Evolutionary conservation across 2,329 filamentous ascomycete genomes (phyloP), one percentile per base, ranked within the genome.

Genomic region (Penicillium sp.): DNA sequence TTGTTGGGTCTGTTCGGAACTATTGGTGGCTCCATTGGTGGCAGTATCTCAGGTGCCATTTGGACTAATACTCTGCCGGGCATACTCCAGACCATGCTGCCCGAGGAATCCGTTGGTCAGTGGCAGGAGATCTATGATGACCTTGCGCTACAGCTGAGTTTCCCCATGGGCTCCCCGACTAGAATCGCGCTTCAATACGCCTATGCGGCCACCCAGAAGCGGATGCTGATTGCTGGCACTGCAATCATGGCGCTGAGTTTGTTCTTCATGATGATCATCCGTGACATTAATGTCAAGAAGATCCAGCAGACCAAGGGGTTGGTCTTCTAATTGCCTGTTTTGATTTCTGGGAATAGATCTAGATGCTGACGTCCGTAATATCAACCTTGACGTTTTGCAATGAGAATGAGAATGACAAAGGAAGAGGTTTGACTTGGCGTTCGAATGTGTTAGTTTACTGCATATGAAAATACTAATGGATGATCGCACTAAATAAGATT

Each of bases 151-250:
- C 83, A 86, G 65, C 63, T 57, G 30, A 51, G 41, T 20, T 57
- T 53, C 27, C 51, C 56, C 2, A 45, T 80, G 5, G 82, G 82
- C 1, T 77, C 69, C 5, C 72, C 76, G 0, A 77, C 75, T 10
- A 68, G 85, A 3, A 63, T 72, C 9, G 83, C 79, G 0, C 86
- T 88, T 53, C 78, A 82, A 41, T 68, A 71, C 11, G 82, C 85
- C 0, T 89, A 89, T 60, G 79, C 73, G 3, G 74, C 78, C 45
- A 74, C 78, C 1, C 79, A 80, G 67, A 70, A 70, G 20, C 69
- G 73, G 31, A 81, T 82, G 78, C 64, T 81, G 41, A 76, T 80
- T 31, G 74, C 76, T 0, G 80, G 78, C 39, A 66, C 72, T 24
- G 74, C 63, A 25, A 67, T 77, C 9, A 72, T 77, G 64, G 64